A percentile compares a stretch with the other conserved stretches of the same genome.
Evolutionary conservation across 2,329 filamentous ascomycete genomes (phyloP).

Genomic region (Botrytis fabae): DNA sequence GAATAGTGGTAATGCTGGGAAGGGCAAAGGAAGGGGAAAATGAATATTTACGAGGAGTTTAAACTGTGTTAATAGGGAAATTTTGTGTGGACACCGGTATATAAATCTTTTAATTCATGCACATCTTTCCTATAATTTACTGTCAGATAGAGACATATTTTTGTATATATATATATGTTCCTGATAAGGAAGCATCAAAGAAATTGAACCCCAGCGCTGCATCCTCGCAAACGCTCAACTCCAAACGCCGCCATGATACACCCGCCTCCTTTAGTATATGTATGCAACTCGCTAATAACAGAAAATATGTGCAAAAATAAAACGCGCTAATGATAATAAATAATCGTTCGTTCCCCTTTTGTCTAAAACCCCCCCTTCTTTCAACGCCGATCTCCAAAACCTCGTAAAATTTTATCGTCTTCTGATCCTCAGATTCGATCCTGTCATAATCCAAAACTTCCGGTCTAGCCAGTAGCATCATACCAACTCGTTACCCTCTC

Average conservation of each 20-base stretch:
- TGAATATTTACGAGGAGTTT: constrained; percentile 1
- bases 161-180: not conserved
- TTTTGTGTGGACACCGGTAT: not conserved
- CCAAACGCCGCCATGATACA: not conserved
- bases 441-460: not conserved
- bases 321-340: not conserved
- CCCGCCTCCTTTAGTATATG: not conserved
- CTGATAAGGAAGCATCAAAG: not conserved
- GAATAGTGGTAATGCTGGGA: not conserved
- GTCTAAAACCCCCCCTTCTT: not conserved
- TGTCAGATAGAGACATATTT: not conserved
- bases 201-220: constrained; percentile 5
- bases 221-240: constrained; percentile 2
- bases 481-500: constrained; percentile 11
- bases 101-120: not conserved
- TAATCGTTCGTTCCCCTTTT: not conserved
- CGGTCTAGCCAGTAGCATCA: constrained; percentile 8
- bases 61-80: not conserved
- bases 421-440: too few species aligned
- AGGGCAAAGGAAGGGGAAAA: not conserved
- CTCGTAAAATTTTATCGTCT: too few species aligned
- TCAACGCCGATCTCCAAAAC: not conserved
- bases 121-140: not conserved
- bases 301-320: not conserved
- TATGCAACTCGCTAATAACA: not conserved